Percentiles rank a stretch among this genome's conserved stretches.
phyloP scores from a whole-genome alignment of 1,139 yeast genomes.

The Hanseniaspora sp. region DNA sequence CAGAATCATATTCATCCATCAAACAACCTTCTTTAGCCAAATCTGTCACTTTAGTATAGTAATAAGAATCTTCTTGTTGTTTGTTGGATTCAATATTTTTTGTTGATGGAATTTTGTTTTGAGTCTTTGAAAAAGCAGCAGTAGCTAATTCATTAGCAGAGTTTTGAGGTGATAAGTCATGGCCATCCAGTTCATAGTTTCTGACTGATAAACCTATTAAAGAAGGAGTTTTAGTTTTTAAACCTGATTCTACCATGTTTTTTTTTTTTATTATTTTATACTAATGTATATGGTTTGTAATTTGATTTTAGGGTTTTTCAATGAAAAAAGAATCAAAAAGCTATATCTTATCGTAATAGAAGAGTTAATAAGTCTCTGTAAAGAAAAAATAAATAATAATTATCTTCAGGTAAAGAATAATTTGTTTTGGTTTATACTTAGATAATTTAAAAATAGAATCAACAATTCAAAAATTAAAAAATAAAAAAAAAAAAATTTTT shows the following conservation, averaged over 20 bases:
- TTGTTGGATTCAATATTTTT: slow-evolving; percentile 21
- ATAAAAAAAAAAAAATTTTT: too few relatives aligned
- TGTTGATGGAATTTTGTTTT: slow-evolving; percentile 20
- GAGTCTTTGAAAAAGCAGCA: slow-evolving; percentile 3
- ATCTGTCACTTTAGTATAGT: slow-evolving; percentile 26
- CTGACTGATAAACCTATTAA: slow-evolving; percentile 25
- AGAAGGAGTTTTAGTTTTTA: slow-evolving; percentile 19
- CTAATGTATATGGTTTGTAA: neutral
- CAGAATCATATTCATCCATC: slow-evolving; percentile 23
- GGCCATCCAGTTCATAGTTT: slow-evolving; percentile 10
- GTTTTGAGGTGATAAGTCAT: slow-evolving; percentile 9
- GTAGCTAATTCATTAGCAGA: slow-evolving; percentile 13
- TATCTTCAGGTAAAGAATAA: too few relatives aligned
- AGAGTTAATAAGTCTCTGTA: too few relatives aligned
- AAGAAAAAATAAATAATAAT: too few relatives aligned
- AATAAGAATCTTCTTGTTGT: slow-evolving; percentile 19
- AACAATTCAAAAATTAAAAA: too few relatives aligned
- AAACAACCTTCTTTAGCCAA: slow-evolving; percentile 28
- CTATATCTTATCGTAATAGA: neutral
- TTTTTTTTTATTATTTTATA: neutral
- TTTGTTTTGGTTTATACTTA: too few relatives aligned
- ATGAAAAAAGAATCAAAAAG: neutral
- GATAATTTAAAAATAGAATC: too few relatives aligned
- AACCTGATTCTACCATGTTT: slow-evolving; percentile 4
- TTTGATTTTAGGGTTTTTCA: neutral